These are phyloP conservation scores for Lactuca saligna DNA, from an alignment of 129 eudicot species.

Conservation along the genomic window DNA sequence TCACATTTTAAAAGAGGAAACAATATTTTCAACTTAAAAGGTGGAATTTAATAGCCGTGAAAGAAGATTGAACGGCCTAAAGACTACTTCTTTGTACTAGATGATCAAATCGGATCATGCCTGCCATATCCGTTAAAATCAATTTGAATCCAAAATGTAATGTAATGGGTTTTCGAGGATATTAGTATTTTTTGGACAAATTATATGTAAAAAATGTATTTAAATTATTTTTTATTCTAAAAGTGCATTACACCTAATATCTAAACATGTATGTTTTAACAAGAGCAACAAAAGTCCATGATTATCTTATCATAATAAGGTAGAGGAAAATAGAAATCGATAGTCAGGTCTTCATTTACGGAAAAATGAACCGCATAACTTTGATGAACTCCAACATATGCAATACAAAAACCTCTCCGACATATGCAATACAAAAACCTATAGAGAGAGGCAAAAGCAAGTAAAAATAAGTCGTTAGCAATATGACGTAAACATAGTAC, in stretches of 20 bases:
- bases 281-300: too few relatives aligned
- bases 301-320: too few relatives aligned
- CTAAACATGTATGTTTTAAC: background rate
- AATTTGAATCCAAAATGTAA: background rate
- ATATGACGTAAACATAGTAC: too few relatives aligned
- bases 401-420: too few relatives aligned
- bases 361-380: too few relatives aligned
- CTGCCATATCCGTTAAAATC: background rate
- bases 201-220: background rate
- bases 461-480: too few relatives aligned
- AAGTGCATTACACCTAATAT: background rate
- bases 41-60: slow-evolving; percentile 37
- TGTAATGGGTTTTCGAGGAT: background rate
- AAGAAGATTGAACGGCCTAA: slow-evolving; percentile 17
- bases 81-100: background rate
- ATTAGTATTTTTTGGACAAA: background rate
- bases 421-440: too few relatives aligned
- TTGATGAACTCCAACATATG: too few relatives aligned
- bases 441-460: too few relatives aligned
- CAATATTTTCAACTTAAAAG: background rate
- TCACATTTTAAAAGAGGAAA: background rate
- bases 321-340: too few relatives aligned
- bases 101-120: slow-evolving; percentile 7
- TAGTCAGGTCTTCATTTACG: too few relatives aligned
- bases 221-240: background rate